Evolutionary conservation across 1,139 yeast genomes (phyloP).

Genomic region (Kodamaea fungicola): DNA sequence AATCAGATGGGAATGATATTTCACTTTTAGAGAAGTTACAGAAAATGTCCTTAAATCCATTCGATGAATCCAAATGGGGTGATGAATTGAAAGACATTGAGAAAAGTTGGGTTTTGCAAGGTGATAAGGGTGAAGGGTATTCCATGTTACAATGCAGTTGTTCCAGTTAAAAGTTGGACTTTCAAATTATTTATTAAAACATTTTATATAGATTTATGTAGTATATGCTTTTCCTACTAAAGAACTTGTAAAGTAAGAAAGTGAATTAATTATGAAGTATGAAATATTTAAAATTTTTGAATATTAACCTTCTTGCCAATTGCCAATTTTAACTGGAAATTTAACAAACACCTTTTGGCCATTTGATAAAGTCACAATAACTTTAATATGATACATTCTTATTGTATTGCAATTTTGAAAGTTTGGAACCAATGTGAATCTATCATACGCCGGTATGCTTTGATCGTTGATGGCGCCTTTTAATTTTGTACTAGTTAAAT

Average conservation of each 20-base stretch:
- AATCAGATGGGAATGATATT: constrained; percentile 33
- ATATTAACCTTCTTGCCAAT: constrained; percentile 1
- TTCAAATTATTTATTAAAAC: background rate
- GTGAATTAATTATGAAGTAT: too few relatives aligned
- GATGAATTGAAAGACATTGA: constrained; percentile 55
- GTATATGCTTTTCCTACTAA: too few relatives aligned
- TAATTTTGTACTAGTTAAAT: constrained; percentile 1
- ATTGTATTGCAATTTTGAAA: constrained; percentile 23
- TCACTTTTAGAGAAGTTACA: constrained; percentile 50
- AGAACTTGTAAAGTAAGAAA: too few relatives aligned
- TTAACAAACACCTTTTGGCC: constrained; percentile 17
- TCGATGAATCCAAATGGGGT: constrained; percentile 61
- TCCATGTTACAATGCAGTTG: constrained; percentile 67
- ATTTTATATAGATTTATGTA: background rate
- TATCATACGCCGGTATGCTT: constrained; percentile 11
- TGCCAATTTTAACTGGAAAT: constrained; percentile 17
- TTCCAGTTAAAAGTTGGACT: constrained; percentile 47
- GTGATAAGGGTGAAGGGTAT: constrained; percentile 42
- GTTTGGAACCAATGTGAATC: constrained; percentile 20
- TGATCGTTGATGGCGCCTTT: constrained; percentile 1
- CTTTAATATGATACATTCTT: constrained; percentile 19
- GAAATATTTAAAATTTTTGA: too few relatives aligned
- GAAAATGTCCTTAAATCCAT: constrained; percentile 64
- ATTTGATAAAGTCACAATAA: constrained; percentile 16
- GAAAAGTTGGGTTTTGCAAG: constrained; percentile 48